Base-by-base conservation (phyloP, 176 grass and related monocot species). In the Secale cereale region DNA sequence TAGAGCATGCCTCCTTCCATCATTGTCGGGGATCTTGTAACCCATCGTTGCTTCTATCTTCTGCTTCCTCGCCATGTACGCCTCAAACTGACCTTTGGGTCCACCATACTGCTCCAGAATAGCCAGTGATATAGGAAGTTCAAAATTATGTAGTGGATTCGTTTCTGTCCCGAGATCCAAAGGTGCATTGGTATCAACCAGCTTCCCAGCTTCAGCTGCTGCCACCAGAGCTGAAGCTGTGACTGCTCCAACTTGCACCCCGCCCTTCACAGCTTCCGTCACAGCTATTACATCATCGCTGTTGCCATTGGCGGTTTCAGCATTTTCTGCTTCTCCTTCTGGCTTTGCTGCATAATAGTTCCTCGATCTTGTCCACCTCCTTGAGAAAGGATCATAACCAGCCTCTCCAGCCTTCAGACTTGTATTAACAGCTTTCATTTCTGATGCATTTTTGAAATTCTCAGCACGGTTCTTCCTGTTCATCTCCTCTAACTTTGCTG, bases 381-480 rank as follows among this genome's bases (percentile, higher is more conserved):
- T 91, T 26, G 97, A 98, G 48, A 95, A 98, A 59, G 97, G 97
- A 74, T 98, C 93, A 79, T 98, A 98, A 65, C 97, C 97, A 46
- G 93, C 93, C 84, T 98, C 97, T 82, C 97, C 97, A 69, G 86
- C 97, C 78, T 95, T 98, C 62, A 98, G 78, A 85, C 81, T 78
- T 3, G 83, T 94, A 81, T 99, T 99, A 32, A 96, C 84, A 36
- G 93, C 91, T 78, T 96, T 99, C 86, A 94, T 10, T 84, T 95
- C 97, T 11, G 97, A 99, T 31, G 97, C 93, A 66, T 96, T 99
- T 81, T 92, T 95, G 78, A 99, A 99, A 74, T 99, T 98, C 48
- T 98, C 96, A 40, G 83, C 93, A 29, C 93, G 89, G 74, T 98
- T 99, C 84, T 87, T 95, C 73, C 88, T 84, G 82, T 99, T 99